Base-by-base conservation (phyloP, 176 grass and related monocot genomes). In the Rhynchospora pubera region DNA sequence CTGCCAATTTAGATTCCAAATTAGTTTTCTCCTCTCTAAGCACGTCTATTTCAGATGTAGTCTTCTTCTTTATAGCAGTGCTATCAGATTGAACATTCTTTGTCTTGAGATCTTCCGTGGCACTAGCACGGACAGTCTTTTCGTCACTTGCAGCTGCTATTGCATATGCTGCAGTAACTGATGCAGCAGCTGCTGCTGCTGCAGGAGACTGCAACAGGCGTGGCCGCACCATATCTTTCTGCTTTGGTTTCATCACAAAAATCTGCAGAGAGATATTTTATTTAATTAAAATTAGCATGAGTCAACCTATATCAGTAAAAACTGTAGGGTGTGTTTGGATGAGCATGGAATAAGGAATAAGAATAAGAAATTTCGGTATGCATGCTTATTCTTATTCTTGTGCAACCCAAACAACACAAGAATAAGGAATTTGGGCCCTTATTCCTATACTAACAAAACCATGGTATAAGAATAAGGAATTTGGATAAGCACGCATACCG, bases 141-240 rank as follows among this genome's bases (percentile, higher is more conserved):
- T 91, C 89, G 79, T 97, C 83, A 63, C 78, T 89, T 80, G 82
- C 82, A 87, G 85, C 79, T 72, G 92, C 86, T 62, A 93, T 90
- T 78, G 92, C 92, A 88, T 90, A 99, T 73, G 92, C 96, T 84
- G 96, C 91, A 82, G 86, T 87, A 50, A 99, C 96, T 82, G 92
- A 99, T 61, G 92, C 91, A 1, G 92, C 91, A 0, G 96, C 96
- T 0, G 92, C 89, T 0, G 92, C 96, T 0, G 92, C 96, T 0
- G 90, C 92, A 51, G 92, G 79, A 77, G 96, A 99, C 83, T 99
- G 92, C 45, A 99, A 82, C 84, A 94, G 87, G 15, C 92, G 89
- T 84, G 91, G 92, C 85, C 69, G 82, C 9, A 90, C 21, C 48
- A 82, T 62, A 75, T 93, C 93, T 71, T 81, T 89, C 77, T 89